Conservation (phyloP, 106 monocot species). For the Dendrobium nobile region DNA sequence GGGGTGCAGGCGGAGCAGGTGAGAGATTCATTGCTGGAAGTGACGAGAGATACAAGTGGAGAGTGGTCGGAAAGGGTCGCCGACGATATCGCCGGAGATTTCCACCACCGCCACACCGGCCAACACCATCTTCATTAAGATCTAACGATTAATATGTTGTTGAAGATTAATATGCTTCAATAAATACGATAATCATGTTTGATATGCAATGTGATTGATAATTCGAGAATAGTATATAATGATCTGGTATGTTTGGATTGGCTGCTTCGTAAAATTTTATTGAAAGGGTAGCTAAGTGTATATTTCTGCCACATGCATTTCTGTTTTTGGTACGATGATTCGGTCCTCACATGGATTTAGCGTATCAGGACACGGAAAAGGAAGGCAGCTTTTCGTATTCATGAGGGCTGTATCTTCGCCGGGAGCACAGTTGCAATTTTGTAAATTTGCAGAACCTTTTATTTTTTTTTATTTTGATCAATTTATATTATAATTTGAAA, state of each 20-base stretch:
- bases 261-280: no score
- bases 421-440: no score
- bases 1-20: constrained; percentile 77
- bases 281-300: neutral
- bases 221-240: neutral
- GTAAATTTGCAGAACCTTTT: no score
- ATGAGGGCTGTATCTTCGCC: neutral
- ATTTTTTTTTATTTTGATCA: no score
- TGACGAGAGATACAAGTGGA: constrained; percentile 32
- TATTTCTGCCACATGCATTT: neutral
- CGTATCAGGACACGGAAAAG: neutral
- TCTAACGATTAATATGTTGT: neutral
- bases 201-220: neutral
- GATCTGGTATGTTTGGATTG: neutral
- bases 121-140: constrained; percentile 7
- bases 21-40: constrained; percentile 74
- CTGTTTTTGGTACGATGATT: neutral
- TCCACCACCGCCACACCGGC: neutral
- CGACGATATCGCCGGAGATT: neutral
- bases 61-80: constrained; percentile 21
- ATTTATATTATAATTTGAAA: no score
- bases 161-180: neutral
- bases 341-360: neutral
- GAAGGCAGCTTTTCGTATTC: neutral
- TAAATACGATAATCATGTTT: neutral